phyloP scores from a whole-genome alignment of 164 flowering plant genomes.

The Stephania yunnanensis region DNA sequence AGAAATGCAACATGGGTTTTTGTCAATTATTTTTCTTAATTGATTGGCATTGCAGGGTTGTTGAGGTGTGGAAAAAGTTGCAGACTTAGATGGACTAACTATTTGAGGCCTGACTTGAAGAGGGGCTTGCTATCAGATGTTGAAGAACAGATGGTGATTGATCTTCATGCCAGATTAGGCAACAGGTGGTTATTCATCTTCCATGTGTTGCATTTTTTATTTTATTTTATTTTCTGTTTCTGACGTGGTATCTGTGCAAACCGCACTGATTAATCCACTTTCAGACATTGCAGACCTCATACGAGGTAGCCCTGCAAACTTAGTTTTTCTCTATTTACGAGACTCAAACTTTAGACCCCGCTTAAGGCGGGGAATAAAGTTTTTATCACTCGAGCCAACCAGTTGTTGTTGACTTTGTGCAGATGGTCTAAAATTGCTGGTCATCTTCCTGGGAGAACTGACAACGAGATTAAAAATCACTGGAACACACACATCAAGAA shows the following conservation, averaged over 20 bases:
- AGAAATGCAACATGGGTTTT: background rate
- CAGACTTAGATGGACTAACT: constrained; percentile 73
- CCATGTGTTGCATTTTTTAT: background rate
- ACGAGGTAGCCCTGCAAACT: too few species aligned
- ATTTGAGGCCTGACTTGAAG: constrained; percentile 66
- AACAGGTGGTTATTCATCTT: constrained; percentile 37
- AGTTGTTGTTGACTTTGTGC: constrained; percentile 3
- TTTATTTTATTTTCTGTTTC: background rate
- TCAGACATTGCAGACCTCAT: too few species aligned
- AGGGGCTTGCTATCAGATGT: constrained; percentile 58
- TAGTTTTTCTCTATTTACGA: too few species aligned
- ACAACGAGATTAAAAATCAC: constrained; percentile 70
- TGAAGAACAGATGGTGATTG: constrained; percentile 66
- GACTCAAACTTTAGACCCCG: too few species aligned
- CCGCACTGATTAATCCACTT: too few species aligned
- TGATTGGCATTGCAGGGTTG: constrained; percentile 31
- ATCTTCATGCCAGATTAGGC: constrained; percentile 64
- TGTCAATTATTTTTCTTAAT: background rate
- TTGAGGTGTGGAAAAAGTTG: constrained; percentile 70
- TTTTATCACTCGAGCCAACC: too few species aligned
- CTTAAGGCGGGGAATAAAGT: too few species aligned
- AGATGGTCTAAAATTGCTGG: constrained; percentile 80
- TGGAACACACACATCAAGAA: constrained; percentile 84
- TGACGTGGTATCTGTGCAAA: too few species aligned
- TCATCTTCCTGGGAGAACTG: constrained; percentile 77